A percentile compares a stretch with the other conserved stretches of the same genome.
Evolutionary conservation across 2,329 filamentous ascomycete genomes (phyloP).

Genomic region (Nannizziopsis barbatae): DNA sequence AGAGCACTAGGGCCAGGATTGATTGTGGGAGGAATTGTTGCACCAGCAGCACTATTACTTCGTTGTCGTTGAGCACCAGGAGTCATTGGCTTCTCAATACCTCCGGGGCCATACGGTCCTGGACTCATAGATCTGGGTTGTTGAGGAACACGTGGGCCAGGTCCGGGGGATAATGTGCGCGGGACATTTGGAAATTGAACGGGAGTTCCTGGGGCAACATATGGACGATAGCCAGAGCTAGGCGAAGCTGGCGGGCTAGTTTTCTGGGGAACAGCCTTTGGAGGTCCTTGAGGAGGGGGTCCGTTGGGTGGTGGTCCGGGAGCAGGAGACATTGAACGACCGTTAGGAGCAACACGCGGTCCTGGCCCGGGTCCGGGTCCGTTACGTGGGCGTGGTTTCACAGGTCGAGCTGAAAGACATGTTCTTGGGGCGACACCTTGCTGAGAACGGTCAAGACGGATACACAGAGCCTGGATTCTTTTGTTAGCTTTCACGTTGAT

Average conservation of each 20-base stretch:
- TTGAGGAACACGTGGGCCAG: conserved; percentile 32
- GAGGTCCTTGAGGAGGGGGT: conserved; percentile 3
- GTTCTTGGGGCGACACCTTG: conserved; percentile 91
- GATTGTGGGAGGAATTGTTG: conserved; percentile 13
- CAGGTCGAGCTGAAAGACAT: conserved; percentile 80
- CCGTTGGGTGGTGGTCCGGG: conserved; percentile 12
- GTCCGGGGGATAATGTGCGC: conserved; percentile 41
- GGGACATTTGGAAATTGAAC: conserved; percentile 23
- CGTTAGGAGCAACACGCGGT: conserved; percentile 27
- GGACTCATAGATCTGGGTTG: conserved; percentile 36
- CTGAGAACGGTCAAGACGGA: conserved; percentile 75
- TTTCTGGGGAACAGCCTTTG: conserved; percentile 22
- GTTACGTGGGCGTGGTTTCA: conserved; percentile 62
- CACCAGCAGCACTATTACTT: conserved; percentile 36
- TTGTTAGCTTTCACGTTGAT: conserved; percentile 26
- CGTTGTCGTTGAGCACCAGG: conserved; percentile 29
- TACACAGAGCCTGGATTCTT: conserved; percentile 63
- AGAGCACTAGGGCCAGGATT: conserved; percentile 13
- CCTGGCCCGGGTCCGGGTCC: conserved; percentile 27
- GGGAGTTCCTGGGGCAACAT: conserved; percentile 21
- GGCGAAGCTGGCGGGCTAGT: conserved; percentile 28
- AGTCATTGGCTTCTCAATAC: conserved; percentile 32
- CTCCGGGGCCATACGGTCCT: conserved; percentile 34
- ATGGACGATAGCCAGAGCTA: conserved; percentile 21
- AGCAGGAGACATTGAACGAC: conserved; percentile 22